These are phyloP conservation scores for Emmonsiellopsis sp. DNA, from an alignment of 2,329 filamentous ascomycete species.

Conservation along the genomic window DNA sequence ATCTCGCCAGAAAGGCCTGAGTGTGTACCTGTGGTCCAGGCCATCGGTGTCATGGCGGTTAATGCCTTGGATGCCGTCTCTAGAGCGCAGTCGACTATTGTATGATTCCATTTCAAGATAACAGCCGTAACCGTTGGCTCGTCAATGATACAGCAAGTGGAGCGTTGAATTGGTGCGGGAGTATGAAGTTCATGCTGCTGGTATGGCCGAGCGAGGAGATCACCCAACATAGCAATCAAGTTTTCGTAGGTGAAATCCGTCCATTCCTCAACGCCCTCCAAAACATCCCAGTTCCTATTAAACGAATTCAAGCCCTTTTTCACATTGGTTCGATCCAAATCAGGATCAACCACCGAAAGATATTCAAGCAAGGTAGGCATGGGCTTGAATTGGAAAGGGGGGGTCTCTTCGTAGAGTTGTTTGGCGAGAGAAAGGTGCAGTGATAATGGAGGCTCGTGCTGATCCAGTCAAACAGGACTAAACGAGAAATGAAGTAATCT, in stretches of 20 bases:
- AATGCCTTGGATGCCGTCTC: neutral
- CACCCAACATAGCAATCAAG: conserved; percentile 2
- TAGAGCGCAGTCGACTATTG: conserved; percentile 2
- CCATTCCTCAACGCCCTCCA: conserved; percentile 1
- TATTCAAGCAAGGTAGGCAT: conserved; percentile 4
- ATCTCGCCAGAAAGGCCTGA: neutral
- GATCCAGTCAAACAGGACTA: too few species aligned
- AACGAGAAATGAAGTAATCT: too few species aligned
- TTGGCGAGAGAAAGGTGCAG: too few species aligned
- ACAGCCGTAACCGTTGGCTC: conserved; percentile 1
- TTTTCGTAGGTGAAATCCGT: conserved; percentile 2
- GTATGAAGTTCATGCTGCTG: neutral
- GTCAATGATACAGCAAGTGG: neutral
- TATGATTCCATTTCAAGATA: conserved; percentile 5
- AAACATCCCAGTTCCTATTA: conserved; percentile 1
- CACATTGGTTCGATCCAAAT: neutral
- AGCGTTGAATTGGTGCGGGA: neutral
- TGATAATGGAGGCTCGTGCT: too few species aligned
- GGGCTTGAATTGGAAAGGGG: too few species aligned
- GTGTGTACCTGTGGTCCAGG: neutral
- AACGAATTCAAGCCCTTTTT: neutral
- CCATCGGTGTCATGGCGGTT: neutral
- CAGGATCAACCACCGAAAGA: neutral
- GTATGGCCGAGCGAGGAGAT: neutral
- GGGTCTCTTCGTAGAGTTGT: too few species aligned